Conservation (phyloP, 805 yeast genomes). For the Myxozyma neglecta region DNA sequence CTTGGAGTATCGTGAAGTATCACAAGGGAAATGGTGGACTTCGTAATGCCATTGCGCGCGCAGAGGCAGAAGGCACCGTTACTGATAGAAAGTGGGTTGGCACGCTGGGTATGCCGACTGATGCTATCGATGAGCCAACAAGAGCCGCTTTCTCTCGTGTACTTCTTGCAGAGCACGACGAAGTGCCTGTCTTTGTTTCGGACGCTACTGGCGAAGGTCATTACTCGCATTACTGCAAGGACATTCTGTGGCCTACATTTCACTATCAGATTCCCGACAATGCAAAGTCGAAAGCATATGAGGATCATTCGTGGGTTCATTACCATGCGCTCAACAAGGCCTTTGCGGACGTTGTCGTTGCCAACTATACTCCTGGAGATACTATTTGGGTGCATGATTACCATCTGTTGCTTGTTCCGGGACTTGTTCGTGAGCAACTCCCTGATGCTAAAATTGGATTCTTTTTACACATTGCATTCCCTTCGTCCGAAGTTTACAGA, state of each 20-base stretch:
- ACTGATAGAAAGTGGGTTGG: conserved; percentile 72
- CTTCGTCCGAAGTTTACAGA: conserved; percentile 91
- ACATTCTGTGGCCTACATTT: conserved; percentile 93
- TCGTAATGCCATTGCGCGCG: conserved; percentile 74
- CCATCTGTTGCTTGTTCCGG: conserved; percentile 83
- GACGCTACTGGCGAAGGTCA: conserved; percentile 87
- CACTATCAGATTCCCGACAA: conserved; percentile 94
- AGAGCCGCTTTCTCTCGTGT: conserved; percentile 53
- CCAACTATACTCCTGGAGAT: conserved; percentile 67
- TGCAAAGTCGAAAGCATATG: conserved; percentile 90
- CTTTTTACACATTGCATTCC: conserved; percentile 90
- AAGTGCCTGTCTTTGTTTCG: conserved; percentile 67
- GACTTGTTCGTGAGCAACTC: conserved; percentile 69
- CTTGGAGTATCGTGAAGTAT: conserved; percentile 72
- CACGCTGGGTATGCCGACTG: conserved; percentile 89
- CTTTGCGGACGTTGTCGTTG: conserved; percentile 74
- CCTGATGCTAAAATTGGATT: conserved; percentile 89
- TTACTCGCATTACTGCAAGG: conserved; percentile 87
- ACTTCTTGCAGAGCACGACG: conserved; percentile 48
- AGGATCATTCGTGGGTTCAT: conserved; percentile 90
- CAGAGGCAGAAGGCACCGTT: conserved; percentile 43
- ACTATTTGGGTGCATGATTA: conserved; percentile 92
- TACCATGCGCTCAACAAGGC: conserved; percentile 73
- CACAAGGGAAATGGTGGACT: conserved; percentile 84
- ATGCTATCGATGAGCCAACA: conserved; percentile 62